Base-by-base conservation (phyloP, 345 rosid genomes). In the Salix brachista region DNA sequence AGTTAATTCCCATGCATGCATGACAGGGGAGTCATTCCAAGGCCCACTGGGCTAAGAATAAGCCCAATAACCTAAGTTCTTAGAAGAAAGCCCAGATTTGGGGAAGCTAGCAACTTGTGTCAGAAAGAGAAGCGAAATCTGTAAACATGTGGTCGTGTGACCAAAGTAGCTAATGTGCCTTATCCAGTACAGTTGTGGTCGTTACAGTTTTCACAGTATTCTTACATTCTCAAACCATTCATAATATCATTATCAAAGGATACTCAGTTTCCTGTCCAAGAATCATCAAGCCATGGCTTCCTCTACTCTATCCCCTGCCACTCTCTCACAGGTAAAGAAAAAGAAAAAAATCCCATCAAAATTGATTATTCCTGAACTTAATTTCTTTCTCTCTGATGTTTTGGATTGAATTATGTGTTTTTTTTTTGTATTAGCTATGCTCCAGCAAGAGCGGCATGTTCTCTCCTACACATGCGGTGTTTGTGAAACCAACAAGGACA, bases 301-400 rank as follows among this genome's bases (percentile, higher is more conserved):
- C 86, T 82, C 96, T 5, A 81, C 90, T 73, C 77, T 90, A 41
- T 90, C 92, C 16, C 92, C 92, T 21, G 86, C 89, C 67, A 80
- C 92, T 71, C 83, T 86, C 54, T 86, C 90, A 30, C 93, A 92
- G 98, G 97, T 91, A 80, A 30, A 25, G 10, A 58, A 7, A 21
- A 10, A 58, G 28, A 5, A 23, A 9, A 69, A n/a, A 41, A 8
- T 16, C 41, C 30, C 36, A 11, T 50, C 13, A 17, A 48, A 34
- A 56, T 50, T 37, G 6, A 2, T n/a, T 10, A 3, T 0, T 6
- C 50, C 21, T 21, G 46, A 25, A 28, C 28, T 6, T 58, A 23
- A 2, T n/a, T 37, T 61, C 67, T 60, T 16, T 13, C 28, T 7
- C 67, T 65, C 16, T 12, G 21, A 17, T 6, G 18, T 67, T 67